Evolutionary conservation across 2,329 filamentous ascomycete genomes (phyloP).

Genomic region (Venturiaceae sp.): DNA sequence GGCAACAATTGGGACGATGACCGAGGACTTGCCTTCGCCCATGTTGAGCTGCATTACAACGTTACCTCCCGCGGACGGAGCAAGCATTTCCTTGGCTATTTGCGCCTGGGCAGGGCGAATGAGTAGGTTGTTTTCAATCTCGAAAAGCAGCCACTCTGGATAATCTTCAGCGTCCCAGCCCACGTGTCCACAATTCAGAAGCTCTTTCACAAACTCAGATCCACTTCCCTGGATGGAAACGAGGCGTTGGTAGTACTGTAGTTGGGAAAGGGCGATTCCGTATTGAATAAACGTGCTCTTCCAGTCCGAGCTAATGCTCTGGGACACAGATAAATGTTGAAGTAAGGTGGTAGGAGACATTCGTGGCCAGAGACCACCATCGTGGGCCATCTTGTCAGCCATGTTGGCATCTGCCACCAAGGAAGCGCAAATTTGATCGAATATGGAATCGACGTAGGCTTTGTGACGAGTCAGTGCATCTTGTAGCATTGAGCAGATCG

Average conservation of each 20-base stretch:
- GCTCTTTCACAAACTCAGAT: slow-evolving; percentile 26
- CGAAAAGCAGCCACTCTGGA: slow-evolving; percentile 53
- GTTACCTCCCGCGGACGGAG: slow-evolving; percentile 38
- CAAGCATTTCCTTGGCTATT: slow-evolving; percentile 48
- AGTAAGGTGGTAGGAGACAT: slow-evolving; percentile 32
- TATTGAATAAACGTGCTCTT: background rate
- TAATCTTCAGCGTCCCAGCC: slow-evolving; percentile 41
- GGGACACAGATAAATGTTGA: slow-evolving; percentile 28
- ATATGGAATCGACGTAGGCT: background rate
- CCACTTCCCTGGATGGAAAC: slow-evolving; percentile 13
- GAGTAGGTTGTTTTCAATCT: slow-evolving; percentile 51
- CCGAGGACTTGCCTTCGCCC: slow-evolving; percentile 48
- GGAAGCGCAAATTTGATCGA: background rate
- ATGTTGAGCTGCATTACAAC: slow-evolving; percentile 56
- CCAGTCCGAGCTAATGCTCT: background rate
- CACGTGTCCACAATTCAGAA: slow-evolving; percentile 34
- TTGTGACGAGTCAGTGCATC: background rate
- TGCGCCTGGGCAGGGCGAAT: slow-evolving; percentile 50
- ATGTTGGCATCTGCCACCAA: background rate
- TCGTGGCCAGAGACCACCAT: slow-evolving; percentile 33
- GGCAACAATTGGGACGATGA: slow-evolving; percentile 56
- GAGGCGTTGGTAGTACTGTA: background rate
- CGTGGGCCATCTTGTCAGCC: background rate
- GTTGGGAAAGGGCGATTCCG: background rate
- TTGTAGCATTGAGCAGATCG: background rate